These are phyloP conservation scores for Xerocomus amazonicus DNA, from an alignment of 1,284 basidiomycete species.

Conservation along the genomic window DNA sequence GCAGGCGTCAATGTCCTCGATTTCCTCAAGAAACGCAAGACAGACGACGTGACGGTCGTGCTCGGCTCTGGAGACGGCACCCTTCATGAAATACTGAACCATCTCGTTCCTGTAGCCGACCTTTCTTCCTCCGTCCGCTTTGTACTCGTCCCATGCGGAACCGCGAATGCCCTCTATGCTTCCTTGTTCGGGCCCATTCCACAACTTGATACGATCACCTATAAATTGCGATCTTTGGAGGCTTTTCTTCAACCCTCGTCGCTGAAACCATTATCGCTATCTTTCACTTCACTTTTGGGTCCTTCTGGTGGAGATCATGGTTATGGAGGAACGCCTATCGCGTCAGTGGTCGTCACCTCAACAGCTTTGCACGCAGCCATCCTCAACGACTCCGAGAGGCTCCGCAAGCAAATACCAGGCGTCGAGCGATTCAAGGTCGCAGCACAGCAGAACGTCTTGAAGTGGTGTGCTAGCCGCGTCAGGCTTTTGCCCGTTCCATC, in stretches of 20 bases:
- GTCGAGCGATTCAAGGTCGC: constrained; percentile 87
- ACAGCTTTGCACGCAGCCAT: constrained; percentile 89
- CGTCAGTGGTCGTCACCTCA: constrained; percentile 66
- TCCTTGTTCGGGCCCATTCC: constrained; percentile 50
- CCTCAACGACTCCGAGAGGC: constrained; percentile 73
- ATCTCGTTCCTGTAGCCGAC: constrained; percentile 40
- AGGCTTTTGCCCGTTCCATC: constrained; percentile 47
- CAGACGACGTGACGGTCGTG: constrained; percentile 45
- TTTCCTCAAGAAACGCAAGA: constrained; percentile 35
- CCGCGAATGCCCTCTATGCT: constrained; percentile 90
- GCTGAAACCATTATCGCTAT: constrained; percentile 54
- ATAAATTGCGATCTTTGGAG: constrained; percentile 54
- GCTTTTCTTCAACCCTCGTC: constrained; percentile 39
- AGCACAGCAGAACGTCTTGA: constrained; percentile 67
- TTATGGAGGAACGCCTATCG: constrained; percentile 23
- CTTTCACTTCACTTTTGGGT: constrained; percentile 47
- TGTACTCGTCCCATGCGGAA: constrained; percentile 76
- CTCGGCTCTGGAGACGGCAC: constrained; percentile 90
- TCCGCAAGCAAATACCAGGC: constrained; percentile 68
- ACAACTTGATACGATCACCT: constrained; percentile 30
- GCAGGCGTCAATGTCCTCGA: constrained; percentile 53
- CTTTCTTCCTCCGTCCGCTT: constrained; percentile 35
- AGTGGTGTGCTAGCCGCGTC: constrained; percentile 68
- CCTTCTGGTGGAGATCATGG: constrained; percentile 24
- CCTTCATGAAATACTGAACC: constrained; percentile 78